A percentile compares a stretch with the other conserved stretches of the same genome.
These are phyloP conservation scores for Yamadazyma buinensis DNA, from an alignment of 1,139 yeast species.

Conservation along the genomic window DNA sequence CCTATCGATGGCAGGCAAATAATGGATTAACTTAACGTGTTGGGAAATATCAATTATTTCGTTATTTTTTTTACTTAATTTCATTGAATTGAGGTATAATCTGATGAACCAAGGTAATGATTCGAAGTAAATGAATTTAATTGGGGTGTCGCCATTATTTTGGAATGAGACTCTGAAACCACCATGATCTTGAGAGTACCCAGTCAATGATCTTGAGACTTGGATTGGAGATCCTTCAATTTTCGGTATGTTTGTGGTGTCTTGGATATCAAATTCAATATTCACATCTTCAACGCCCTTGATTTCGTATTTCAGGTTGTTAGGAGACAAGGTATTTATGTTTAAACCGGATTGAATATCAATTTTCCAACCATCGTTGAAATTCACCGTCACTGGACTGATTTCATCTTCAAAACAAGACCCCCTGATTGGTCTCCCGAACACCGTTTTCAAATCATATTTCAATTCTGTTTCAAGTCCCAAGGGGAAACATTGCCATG, in stretches of 20 bases:
- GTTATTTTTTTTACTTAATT: constrained; percentile 18
- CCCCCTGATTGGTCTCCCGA: constrained; percentile 66
- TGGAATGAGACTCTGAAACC: constrained; percentile 73
- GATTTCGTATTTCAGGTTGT: constrained; percentile 7
- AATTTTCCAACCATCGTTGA: constrained; percentile 47
- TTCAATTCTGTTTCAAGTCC: constrained; percentile 49
- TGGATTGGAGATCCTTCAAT: constrained; percentile 56
- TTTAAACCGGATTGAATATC: constrained; percentile 17
- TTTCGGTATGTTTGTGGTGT: constrained; percentile 32
- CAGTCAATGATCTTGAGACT: constrained; percentile 85
- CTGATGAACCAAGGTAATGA: constrained; percentile 93
- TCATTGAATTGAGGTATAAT: constrained; percentile 69
- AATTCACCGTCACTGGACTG: constrained; percentile 40
- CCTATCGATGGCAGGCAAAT: constrained; percentile 78
- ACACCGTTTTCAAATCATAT: constrained; percentile 61
- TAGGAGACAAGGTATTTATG: constrained; percentile 9
- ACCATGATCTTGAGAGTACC: constrained; percentile 87
- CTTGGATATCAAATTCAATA: constrained; percentile 20
- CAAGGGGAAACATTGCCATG: constrained; percentile 76
- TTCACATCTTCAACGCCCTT: constrained; percentile 11
- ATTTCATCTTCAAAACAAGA: constrained; percentile 48
- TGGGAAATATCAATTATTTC: constrained; percentile 7
- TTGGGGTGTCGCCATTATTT: constrained; percentile 35
- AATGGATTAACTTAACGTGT: constrained; percentile 51
- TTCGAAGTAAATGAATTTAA: constrained; percentile 66